Percentiles rank a stretch among this genome's conserved stretches.
phyloP scores from a whole-genome alignment of 108 stramenopile genomes.

The Skeletonema menzelii region DNA sequence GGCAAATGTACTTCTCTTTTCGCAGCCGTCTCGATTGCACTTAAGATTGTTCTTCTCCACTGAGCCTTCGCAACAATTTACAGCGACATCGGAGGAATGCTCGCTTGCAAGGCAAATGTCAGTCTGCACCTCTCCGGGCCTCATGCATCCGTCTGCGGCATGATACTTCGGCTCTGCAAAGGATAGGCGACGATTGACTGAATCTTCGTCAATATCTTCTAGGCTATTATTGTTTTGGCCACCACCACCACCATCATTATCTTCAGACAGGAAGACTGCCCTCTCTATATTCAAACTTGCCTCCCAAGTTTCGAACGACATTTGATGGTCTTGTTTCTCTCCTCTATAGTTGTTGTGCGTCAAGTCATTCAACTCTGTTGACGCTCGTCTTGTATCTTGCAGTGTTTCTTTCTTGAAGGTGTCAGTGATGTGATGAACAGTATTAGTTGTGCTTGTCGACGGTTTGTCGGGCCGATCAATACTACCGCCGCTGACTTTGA shows the following conservation, averaged over 20 bases:
- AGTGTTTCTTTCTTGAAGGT: slow-evolving; percentile 15
- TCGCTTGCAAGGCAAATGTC: too few species aligned
- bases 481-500: not conserved
- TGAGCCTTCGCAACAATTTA: too few species aligned
- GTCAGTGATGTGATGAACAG: not conserved
- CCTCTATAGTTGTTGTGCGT: slow-evolving; percentile 44
- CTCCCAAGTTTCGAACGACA: slow-evolving; percentile 31
- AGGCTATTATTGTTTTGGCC: not conserved
- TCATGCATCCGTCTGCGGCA: too few species aligned
- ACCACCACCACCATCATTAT: not conserved
- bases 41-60: too few species aligned
- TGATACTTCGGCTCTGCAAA: too few species aligned
- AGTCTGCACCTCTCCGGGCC: too few species aligned
- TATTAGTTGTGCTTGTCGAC: not conserved
- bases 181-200: not conserved
- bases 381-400: slow-evolving; percentile 7
- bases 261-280: not conserved
- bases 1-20: too few species aligned
- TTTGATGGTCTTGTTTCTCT: slow-evolving; percentile 6
- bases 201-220: not conserved
- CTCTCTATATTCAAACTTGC: slow-evolving; percentile 29
- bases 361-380: slow-evolving; percentile 15
- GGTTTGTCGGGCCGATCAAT: not conserved
- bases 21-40: too few species aligned
- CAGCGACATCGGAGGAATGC: too few species aligned